Evolutionary conservation across 2,329 filamentous ascomycete species (phyloP), one percentile per base, ranked within the genome.

Genomic region (Pyricularia pennisetigena): DNA sequence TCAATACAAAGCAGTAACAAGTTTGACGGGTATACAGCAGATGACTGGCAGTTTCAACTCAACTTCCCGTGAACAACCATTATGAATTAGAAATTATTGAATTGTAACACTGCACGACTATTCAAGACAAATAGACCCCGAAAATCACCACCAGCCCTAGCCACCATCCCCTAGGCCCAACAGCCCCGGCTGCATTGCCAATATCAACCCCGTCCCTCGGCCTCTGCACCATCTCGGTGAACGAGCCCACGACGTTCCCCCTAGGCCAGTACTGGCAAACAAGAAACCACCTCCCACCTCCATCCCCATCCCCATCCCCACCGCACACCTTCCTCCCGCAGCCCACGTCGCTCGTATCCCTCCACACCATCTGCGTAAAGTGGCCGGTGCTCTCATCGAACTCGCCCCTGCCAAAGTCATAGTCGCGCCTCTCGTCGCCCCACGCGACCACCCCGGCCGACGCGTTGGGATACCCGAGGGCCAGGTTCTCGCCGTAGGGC

Each of bases 341-440:
- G 0, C 88, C 88, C 0, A 90, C 83, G 41, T 81, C 79, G 7
- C 79, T 86, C 0, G 87, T 90, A 28, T 79, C 76, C 75, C 84
- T 86, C 90, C 90, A 92, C 6, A 92, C 89, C 7, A 92, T 76
- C 79, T 92, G 89, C 1, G 89, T 90, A 72, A 92, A 92, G 75
- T 92, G 89, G 0, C 89, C 90, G 23, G 89, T 90, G 41, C 78
- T 75, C 71, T 87, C 80, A 9, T 74, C 79, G 73, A 90, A 92
- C 0, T 82, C 83, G 0, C 83, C 83, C 0, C 82, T 74, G 2
- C 74, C 71, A 75, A 85, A 93, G 72, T 89, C 77, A 74, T 92
- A 93, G 6, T 79, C 69, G 0, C 75, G 73, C 12, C 85, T 76
- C 77, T 91, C 88, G 71, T 82, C 74, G 23, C 86, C 90, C 90